Evolutionary conservation across 345 rosid species (phyloP).

Genomic region (Ceriops decandra): DNA sequence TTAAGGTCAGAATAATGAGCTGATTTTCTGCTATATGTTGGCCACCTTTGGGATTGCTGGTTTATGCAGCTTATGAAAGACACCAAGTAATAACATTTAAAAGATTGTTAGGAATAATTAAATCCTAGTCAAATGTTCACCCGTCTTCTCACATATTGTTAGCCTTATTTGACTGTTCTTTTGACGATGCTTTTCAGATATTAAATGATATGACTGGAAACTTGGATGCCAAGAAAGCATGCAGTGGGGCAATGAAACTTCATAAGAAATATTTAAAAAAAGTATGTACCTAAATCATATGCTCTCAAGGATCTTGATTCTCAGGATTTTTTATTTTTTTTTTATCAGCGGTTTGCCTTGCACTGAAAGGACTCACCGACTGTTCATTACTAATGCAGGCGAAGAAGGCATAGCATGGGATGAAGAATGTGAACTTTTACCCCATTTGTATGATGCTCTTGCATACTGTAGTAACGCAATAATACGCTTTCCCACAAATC

Average conservation of each 20-base stretch:
- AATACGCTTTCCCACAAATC: conserved; percentile 7
- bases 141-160: background rate
- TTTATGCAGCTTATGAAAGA: background rate
- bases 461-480: conserved; percentile 8
- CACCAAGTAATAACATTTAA: background rate
- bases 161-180: background rate
- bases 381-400: conserved; percentile 31
- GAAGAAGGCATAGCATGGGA: conserved; percentile 36
- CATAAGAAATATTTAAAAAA: conserved; percentile 90
- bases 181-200: conserved; percentile 45
- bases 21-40: background rate
- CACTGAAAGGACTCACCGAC: background rate
- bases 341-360: background rate
- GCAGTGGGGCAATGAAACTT: conserved; percentile 89
- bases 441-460: background rate
- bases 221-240: conserved; percentile 88
- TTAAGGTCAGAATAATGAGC: conserved; percentile 52
- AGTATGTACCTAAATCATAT: conserved; percentile 32
- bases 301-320: background rate
- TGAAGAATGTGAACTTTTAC: background rate
- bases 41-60: background rate
- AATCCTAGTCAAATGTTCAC: background rate
- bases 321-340: background rate
- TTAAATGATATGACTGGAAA: conserved; percentile 87
- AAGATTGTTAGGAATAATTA: no score